A percentile compares a stretch with the other conserved stretches of the same genome.
Evolutionary conservation across 148 eudicot species (phyloP).

Genomic region (Heliamphora exappendiculata): DNA sequence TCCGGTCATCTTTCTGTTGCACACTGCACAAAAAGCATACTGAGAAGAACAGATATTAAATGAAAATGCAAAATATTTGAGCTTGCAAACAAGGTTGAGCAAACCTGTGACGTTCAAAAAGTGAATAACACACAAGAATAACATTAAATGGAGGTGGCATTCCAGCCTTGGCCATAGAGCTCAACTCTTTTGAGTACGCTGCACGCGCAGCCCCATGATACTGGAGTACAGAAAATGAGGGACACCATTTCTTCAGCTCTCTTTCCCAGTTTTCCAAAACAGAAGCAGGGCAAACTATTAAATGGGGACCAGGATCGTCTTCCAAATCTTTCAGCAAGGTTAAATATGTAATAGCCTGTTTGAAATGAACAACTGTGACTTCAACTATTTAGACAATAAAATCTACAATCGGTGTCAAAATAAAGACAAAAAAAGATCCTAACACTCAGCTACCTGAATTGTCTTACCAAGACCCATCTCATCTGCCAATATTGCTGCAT

Average conservation of each 20-base stretch:
- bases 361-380: slow-evolving; percentile 4
- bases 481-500: slow-evolving; percentile 96
- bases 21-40: slow-evolving; percentile 48
- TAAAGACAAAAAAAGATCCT: background rate
- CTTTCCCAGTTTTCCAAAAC: slow-evolving; percentile 98
- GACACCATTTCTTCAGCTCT: slow-evolving; percentile 93
- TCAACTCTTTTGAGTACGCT: slow-evolving; percentile 67
- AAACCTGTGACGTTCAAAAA: slow-evolving; percentile 96
- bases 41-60: slow-evolving; percentile 10
- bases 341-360: slow-evolving; percentile 89
- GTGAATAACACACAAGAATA: slow-evolving; percentile 88
- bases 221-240: slow-evolving; percentile 72
- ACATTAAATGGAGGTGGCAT: slow-evolving; percentile 86
- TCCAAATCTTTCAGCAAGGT: slow-evolving; percentile 81
- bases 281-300: slow-evolving; percentile 96
- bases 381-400: slow-evolving; percentile 9
- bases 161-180: slow-evolving; percentile 62
- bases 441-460: slow-evolving; percentile 56
- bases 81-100: slow-evolving; percentile 15
- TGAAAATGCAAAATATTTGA: slow-evolving; percentile 6
- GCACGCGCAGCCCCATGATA: slow-evolving; percentile 85
- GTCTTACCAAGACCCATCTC: slow-evolving; percentile 99
- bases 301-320: slow-evolving; percentile 92
- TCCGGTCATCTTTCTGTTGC: slow-evolving; percentile 98
- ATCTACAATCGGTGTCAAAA: background rate